A percentile compares a stretch with the other conserved stretches of the same genome.
These are phyloP conservation scores for Colletotrichum kahawae DNA, from an alignment of 2,329 filamentous ascomycete genomes.

Conservation along the genomic window DNA sequence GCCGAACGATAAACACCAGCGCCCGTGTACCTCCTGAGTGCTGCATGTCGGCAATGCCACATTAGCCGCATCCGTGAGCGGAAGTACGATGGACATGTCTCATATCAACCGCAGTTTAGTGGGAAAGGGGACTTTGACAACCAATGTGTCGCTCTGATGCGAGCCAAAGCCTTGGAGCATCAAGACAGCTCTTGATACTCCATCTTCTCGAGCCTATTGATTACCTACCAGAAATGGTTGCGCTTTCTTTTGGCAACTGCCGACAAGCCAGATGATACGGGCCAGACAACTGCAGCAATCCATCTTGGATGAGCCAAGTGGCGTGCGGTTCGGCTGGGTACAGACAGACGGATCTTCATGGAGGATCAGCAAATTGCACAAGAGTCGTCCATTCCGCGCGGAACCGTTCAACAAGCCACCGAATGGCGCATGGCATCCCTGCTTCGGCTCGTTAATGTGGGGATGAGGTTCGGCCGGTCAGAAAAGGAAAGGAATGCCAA, in stretches of 20 bases:
- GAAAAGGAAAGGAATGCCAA: not conserved
- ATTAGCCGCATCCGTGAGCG: not conserved
- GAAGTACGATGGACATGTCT: not conserved
- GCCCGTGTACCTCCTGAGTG: not conserved
- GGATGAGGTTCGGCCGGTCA: not conserved
- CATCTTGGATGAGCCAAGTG: not conserved
- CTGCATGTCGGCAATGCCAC: not conserved
- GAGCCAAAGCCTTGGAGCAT: not conserved
- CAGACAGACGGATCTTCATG: not conserved
- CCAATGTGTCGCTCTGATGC: not conserved
- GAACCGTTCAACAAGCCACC: not conserved
- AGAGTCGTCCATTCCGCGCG: not conserved
- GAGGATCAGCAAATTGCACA: constrained; percentile 10
- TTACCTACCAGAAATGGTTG: not conserved
- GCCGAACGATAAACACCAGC: not conserved
- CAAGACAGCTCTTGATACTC: not conserved
- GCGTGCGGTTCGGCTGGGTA: not conserved
- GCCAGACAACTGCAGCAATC: not conserved
- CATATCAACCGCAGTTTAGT: not conserved
- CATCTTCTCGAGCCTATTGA: not conserved
- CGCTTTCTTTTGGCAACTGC: not conserved
- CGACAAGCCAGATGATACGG: not conserved
- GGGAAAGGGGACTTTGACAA: not conserved
- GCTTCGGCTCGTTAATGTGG: not conserved
- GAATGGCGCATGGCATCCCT: constrained; percentile 14